A percentile compares a stretch with the other conserved stretches of the same genome.
Conservation (phyloP, 208 protist species). For the Trypanosoma theileri region DNA sequence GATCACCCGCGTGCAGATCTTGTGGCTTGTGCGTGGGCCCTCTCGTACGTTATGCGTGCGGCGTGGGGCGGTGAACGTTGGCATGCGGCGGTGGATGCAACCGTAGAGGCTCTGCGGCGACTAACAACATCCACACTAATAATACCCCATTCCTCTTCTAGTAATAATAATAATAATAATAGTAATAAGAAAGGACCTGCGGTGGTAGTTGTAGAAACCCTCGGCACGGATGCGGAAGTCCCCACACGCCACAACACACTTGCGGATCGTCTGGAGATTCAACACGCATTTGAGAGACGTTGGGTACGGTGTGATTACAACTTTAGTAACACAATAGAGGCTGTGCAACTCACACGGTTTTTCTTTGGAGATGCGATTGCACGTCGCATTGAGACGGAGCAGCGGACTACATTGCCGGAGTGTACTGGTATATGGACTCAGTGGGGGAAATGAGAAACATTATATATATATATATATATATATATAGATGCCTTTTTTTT, state of each 20-base stretch:
- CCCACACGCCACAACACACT: constrained; percentile 74
- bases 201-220: constrained; percentile 78
- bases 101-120: constrained; percentile 37
- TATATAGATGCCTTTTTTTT: background rate
- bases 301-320: constrained; percentile 86
- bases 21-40: constrained; percentile 80
- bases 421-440: constrained; percentile 83
- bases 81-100: constrained; percentile 57
- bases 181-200: constrained; percentile 25
- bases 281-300: constrained; percentile 51
- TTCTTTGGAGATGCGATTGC: constrained; percentile 72
- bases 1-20: constrained; percentile 45
- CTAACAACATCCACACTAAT: background rate
- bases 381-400: constrained; percentile 11
- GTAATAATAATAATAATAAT: background rate
- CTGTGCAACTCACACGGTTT: constrained; percentile 62
- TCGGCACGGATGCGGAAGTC: constrained; percentile 53
- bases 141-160: background rate
- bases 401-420: constrained; percentile 49
- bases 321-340: constrained; percentile 54
- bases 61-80: constrained; percentile 68
- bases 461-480: constrained; percentile 16
- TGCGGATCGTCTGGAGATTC: constrained; percentile 51
- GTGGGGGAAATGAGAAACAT: constrained; percentile 35
- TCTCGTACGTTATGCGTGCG: constrained; percentile 82